Percentiles rank a stretch among this genome's conserved stretches.
Evolutionary conservation across 768 basidiomycete genomes (phyloP).

Genomic region (Serendipita sp.): DNA sequence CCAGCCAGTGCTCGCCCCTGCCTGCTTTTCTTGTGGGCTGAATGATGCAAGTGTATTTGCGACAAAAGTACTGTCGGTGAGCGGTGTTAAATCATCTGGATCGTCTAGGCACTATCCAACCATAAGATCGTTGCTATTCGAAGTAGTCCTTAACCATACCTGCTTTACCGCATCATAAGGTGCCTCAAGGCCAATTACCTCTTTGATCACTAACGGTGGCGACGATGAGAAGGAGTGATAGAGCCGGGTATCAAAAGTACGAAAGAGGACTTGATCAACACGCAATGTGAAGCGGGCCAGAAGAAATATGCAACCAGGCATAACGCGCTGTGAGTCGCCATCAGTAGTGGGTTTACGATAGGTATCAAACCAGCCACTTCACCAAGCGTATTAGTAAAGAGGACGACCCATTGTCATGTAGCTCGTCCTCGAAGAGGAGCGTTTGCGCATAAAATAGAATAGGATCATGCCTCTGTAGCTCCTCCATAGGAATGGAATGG

Average conservation of each 20-base stretch:
- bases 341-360: background rate
- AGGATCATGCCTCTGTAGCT: conserved; percentile 79
- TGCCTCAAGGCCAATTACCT: conserved; percentile 82
- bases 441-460: conserved; percentile 97
- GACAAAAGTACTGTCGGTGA: conserved; percentile 78
- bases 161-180: conserved; percentile 64
- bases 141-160: conserved; percentile 27
- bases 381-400: conserved; percentile 74
- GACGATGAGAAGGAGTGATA: conserved; percentile 64
- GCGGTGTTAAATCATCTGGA: conserved; percentile 66
- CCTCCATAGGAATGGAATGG: conserved; percentile 64
- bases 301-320: conserved; percentile 89
- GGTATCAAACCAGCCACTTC: conserved; percentile 19
- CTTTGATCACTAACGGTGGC: conserved; percentile 52
- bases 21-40: conserved; percentile 39
- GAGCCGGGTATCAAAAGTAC: conserved; percentile 73
- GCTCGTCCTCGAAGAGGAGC: conserved; percentile 86
- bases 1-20: conserved; percentile 68
- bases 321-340: conserved; percentile 53
- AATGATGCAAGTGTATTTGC: conserved; percentile 51
- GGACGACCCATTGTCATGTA: conserved; percentile 92
- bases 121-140: background rate
- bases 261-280: conserved; percentile 88
- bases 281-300: conserved; percentile 82
- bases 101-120: conserved; percentile 40